Evolutionary conservation across 495 filamentous ascomycete genomes (phyloP).

Genomic region (Baudoinia panamericana): DNA sequence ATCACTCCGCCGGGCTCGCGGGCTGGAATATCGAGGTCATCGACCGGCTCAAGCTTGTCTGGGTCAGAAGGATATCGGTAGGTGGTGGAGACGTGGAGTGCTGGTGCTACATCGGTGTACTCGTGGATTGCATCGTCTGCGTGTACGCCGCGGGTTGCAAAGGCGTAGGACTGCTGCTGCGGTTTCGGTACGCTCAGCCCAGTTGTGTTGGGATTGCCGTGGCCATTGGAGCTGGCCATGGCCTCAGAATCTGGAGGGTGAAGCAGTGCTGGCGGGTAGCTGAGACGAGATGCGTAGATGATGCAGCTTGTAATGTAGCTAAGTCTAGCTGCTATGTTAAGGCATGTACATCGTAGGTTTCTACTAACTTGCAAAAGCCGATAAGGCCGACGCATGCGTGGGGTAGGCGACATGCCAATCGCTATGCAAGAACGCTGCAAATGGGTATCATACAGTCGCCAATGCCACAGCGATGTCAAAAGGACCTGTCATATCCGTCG

Average conservation of each 20-base stretch:
- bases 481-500: constrained; percentile 14
- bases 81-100: constrained; percentile 77
- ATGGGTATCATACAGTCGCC: neutral
- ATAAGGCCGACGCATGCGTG: too few relatives aligned
- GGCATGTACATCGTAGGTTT: too few relatives aligned
- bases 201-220: constrained; percentile 10
- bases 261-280: too few relatives aligned
- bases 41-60: constrained; percentile 39
- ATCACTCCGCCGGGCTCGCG: constrained; percentile 2
- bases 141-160: constrained; percentile 68
- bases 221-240: constrained; percentile 10
- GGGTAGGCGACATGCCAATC: neutral
- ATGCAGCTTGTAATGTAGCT: too few relatives aligned
- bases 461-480: too few relatives aligned
- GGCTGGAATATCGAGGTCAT: constrained; percentile 28
- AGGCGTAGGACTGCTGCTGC: constrained; percentile 22
- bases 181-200: constrained; percentile 1
- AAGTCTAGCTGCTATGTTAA: too few relatives aligned
- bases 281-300: too few relatives aligned
- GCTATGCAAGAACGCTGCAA: neutral
- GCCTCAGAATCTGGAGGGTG: too few relatives aligned
- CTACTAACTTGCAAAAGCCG: too few relatives aligned
- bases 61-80: constrained; percentile 69
- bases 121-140: constrained; percentile 67
- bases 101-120: constrained; percentile 64